phyloP scores from a whole-genome alignment of 1,284 basidiomycete species.

The Heterobasidion irregulare region DNA sequence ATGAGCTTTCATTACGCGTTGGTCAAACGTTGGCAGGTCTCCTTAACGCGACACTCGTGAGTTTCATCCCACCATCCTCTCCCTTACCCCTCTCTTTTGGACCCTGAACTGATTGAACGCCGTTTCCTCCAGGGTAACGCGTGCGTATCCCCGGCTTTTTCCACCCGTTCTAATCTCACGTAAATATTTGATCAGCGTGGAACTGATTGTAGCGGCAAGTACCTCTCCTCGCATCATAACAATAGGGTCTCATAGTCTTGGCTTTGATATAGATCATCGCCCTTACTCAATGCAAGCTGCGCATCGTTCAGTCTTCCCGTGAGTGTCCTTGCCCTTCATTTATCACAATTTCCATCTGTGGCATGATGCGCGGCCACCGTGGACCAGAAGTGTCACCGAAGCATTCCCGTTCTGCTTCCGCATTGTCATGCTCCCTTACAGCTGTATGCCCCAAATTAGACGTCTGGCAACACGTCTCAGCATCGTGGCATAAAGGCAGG shows the following conservation, averaged over 20 bases:
- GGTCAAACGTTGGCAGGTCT: slow-evolving; percentile 83
- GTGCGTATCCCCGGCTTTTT: slow-evolving; percentile 34
- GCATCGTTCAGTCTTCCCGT: slow-evolving; percentile 78
- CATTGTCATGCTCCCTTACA: too few relatives aligned
- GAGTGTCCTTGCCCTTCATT: slow-evolving; percentile 24
- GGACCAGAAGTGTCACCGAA: too few relatives aligned
- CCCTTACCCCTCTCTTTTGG: not conserved
- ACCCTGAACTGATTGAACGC: slow-evolving; percentile 4
- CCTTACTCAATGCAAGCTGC: slow-evolving; percentile 70
- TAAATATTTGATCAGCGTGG: slow-evolving; percentile 41
- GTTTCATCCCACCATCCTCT: slow-evolving; percentile 12
- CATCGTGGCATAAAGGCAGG: too few relatives aligned
- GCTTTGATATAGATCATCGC: slow-evolving; percentile 60
- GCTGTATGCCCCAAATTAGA: too few relatives aligned
- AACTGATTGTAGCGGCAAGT: slow-evolving; percentile 72
- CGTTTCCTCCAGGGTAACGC: slow-evolving; percentile 53
- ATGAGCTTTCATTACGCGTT: slow-evolving; percentile 76
- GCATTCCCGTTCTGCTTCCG: too few relatives aligned
- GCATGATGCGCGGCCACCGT: too few relatives aligned
- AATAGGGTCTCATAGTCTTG: not conserved
- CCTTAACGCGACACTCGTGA: slow-evolving; percentile 78
- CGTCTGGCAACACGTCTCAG: too few relatives aligned
- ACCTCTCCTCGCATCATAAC: not conserved
- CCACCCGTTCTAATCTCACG: not conserved
- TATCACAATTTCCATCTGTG: not conserved